Evolutionary conservation across 2,329 filamentous ascomycete species (phyloP).

Genomic region (Ceratocystis destructans): DNA sequence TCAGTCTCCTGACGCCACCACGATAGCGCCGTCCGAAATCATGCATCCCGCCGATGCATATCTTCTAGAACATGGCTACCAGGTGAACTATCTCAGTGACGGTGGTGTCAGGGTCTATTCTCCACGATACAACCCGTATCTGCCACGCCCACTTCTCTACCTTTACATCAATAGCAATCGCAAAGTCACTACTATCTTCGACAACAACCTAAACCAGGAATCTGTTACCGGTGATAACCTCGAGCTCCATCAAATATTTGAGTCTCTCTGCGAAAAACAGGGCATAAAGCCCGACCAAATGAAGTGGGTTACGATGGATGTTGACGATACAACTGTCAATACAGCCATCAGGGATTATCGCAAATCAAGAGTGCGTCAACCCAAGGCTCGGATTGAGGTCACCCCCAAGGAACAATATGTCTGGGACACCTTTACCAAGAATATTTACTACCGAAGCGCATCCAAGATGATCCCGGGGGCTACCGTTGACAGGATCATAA

Average conservation of each 20-base stretch:
- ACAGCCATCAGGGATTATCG: not conserved
- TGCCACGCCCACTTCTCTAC: not conserved
- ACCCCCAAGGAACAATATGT: not conserved
- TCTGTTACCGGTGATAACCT: accelerated
- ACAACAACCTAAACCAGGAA: not conserved
- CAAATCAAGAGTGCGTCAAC: not conserved
- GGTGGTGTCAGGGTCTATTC: not conserved
- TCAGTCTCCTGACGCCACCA: no score
- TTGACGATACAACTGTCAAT: not conserved
- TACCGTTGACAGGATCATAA: not conserved
- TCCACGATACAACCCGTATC: not conserved
- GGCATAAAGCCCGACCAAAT: not conserved
- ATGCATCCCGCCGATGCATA: no score
- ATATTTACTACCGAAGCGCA: not conserved
- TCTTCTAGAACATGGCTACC: not conserved
- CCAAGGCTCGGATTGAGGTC: not conserved
- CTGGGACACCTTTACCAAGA: not conserved
- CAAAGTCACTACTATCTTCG: not conserved
- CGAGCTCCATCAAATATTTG: not conserved
- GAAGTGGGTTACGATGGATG: not conserved
- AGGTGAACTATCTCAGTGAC: not conserved
- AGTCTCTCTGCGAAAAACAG: not conserved
- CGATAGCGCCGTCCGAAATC: no score
- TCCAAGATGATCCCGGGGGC: not conserved
- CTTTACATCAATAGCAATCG: not conserved